These are phyloP conservation scores for Venturia aucupariae DNA, from an alignment of 2,329 filamentous ascomycete genomes.

Conservation along the genomic window DNA sequence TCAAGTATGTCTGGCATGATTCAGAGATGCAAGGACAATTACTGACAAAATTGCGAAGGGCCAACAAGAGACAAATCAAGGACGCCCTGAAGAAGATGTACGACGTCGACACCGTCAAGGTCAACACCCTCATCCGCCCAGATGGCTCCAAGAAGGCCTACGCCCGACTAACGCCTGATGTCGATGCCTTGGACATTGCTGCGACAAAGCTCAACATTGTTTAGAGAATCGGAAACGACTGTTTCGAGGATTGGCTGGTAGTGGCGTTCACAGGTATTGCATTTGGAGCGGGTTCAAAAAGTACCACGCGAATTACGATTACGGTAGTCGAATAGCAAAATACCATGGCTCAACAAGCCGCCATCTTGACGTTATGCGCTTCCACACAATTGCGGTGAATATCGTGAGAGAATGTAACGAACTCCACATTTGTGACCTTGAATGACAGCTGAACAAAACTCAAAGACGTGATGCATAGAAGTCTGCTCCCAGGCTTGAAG, in stretches of 20 bases:
- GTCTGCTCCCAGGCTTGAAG: too few species aligned
- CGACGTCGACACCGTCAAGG: conserved; percentile 95
- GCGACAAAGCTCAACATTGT: conserved; percentile 98
- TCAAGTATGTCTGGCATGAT: conserved; percentile 33
- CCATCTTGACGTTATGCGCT: background rate
- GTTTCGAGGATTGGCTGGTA: background rate
- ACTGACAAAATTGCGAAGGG: conserved; percentile 43
- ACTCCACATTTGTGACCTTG: too few species aligned
- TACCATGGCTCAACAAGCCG: background rate
- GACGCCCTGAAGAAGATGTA: conserved; percentile 97
- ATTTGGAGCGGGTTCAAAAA: conserved; percentile 12
- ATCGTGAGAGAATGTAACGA: too few species aligned
- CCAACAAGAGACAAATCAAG: conserved; percentile 99
- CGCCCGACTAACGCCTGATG: conserved; percentile 87
- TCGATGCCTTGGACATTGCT: conserved; percentile 97
- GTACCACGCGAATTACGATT: background rate
- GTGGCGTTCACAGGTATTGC: conserved; percentile 6
- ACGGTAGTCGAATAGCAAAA: background rate
- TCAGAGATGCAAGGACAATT: background rate
- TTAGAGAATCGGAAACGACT: conserved; percentile 42
- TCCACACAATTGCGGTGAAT: background rate
- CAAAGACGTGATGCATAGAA: too few species aligned
- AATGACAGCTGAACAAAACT: too few species aligned
- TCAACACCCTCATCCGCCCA: conserved; percentile 98
- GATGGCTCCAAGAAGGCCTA: conserved; percentile 99